Evolutionary conservation across 129 eudicot species (phyloP).

Genomic region (Deinandra increscens): DNA sequence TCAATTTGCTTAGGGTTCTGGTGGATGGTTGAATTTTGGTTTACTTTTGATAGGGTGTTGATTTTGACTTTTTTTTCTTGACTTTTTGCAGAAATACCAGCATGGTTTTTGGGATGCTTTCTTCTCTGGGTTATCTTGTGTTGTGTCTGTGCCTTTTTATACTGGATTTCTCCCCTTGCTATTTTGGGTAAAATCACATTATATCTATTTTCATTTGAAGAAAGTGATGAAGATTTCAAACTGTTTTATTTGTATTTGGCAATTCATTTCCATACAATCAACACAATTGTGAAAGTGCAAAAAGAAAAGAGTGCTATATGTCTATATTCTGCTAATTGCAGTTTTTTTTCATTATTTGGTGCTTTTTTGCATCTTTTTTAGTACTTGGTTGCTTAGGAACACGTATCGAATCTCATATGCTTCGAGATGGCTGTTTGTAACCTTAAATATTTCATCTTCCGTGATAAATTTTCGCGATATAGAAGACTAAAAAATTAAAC

Average conservation of each 20-base stretch:
- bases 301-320: neutral
- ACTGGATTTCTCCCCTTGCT: constrained; percentile 94
- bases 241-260: constrained; percentile 3
- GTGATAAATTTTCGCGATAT: neutral
- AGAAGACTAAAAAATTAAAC: neutral
- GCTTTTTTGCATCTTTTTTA: neutral
- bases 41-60: neutral
- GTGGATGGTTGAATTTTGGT: neutral
- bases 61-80: constrained; percentile 13
- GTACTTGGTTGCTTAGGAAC: neutral
- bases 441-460: neutral
- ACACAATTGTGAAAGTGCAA: neutral
- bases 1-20: neutral
- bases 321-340: neutral
- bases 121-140: constrained; percentile 82
- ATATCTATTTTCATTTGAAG: neutral
- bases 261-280: neutral
- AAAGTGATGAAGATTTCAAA: constrained; percentile 13
- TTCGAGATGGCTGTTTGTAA: neutral
- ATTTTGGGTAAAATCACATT: constrained; percentile 68
- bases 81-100: constrained; percentile 71
- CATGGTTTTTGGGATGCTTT: constrained; percentile 67
- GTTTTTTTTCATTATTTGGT: neutral
- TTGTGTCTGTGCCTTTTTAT: constrained; percentile 98
- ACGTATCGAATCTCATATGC: neutral